A percentile compares a stretch with the other conserved stretches of the same genome.
Conservation (phyloP, 495 filamentous ascomycete species). For the Penicillium pancosmium region DNA sequence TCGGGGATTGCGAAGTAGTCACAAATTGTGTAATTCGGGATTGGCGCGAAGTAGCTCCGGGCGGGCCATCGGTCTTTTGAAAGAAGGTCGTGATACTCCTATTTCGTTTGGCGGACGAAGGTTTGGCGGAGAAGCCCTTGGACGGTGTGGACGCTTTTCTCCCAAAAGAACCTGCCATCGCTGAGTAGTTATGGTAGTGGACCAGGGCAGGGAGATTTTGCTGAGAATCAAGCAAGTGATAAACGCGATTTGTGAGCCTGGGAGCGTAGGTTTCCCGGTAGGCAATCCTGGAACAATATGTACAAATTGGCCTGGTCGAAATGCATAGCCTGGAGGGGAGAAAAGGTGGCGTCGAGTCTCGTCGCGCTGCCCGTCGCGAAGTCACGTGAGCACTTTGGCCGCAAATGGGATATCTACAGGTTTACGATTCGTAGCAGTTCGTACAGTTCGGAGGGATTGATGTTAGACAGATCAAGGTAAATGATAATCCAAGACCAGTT, state of each 20-base stretch:
- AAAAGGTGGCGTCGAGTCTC: constrained; percentile 5
- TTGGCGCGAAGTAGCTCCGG: constrained; percentile 38
- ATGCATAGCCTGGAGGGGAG: background rate
- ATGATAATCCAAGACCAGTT: constrained; percentile 1
- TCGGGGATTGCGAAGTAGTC: constrained; percentile 24
- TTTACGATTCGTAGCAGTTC: too few species aligned
- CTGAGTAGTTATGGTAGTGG: background rate
- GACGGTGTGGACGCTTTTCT: constrained; percentile 37
- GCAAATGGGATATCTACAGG: background rate
- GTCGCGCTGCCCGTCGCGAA: constrained; percentile 41
- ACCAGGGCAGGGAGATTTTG: background rate
- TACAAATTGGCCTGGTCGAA: constrained; percentile 13
- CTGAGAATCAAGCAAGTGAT: background rate
- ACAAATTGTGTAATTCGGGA: constrained; percentile 47
- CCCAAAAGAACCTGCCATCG: constrained; percentile 27
- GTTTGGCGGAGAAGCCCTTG: constrained; percentile 14
- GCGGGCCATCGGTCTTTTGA: constrained; percentile 64
- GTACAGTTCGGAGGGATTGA: background rate
- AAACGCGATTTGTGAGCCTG: background rate
- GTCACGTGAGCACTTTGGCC: constrained; percentile 33
- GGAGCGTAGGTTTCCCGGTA: background rate
- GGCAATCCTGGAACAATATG: constrained; percentile 5
- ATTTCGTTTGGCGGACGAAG: constrained; percentile 54
- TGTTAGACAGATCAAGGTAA: background rate
- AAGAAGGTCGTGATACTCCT: constrained; percentile 81